Evolutionary conservation across 2,329 filamentous ascomycete species (phyloP), one percentile per base, ranked within the genome.

Genomic region (Cercospora zeae-maydis): DNA sequence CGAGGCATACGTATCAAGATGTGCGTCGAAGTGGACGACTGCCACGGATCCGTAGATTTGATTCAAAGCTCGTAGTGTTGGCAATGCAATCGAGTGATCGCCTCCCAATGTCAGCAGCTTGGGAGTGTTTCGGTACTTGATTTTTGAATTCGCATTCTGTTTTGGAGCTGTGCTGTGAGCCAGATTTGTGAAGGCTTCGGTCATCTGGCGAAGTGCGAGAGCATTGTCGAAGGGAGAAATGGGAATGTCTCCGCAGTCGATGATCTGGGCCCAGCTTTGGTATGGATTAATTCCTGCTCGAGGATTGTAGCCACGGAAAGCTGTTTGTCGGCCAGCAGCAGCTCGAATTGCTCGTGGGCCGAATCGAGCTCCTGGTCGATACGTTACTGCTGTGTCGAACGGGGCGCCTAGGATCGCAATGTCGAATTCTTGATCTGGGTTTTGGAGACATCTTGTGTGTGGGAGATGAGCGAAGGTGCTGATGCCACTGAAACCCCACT

Each of bases 211-310:
- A 59, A 93, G 80, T 0, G 93, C 93, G 14, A 96, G 81, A 1
- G 81, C 86, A 75, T 96, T 96, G 79, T 96, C 92, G 70, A 96
- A 88, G 0, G 92, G 92, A 0, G 89, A 91, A 68, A 96, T 82
- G 30, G 93, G 92, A 61, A 96, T 92, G 74, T 96, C 93, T 52
- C 93, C 93, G 75, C 93, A 97, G 80, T 97, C 93, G 21, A 61
- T 61, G 3, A 61, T 19, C 30, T 61, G 86, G 0, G 90, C 89
- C 89, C 90, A 93, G 59, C 84, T 88, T 42, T 81, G 80, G 78
- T 95, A 96, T 0, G 93, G 92, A 76, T 96, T 97, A 68, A 96
- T 83, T 39, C 83, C 84, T 1, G 91, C 92, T 21, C 92, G 87
- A 1, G 89, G 85, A 77, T 96, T 96, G 83, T 90, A 92, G 73